Conservation (phyloP, 768 basidiomycete species). For the Suillus plorans region DNA sequence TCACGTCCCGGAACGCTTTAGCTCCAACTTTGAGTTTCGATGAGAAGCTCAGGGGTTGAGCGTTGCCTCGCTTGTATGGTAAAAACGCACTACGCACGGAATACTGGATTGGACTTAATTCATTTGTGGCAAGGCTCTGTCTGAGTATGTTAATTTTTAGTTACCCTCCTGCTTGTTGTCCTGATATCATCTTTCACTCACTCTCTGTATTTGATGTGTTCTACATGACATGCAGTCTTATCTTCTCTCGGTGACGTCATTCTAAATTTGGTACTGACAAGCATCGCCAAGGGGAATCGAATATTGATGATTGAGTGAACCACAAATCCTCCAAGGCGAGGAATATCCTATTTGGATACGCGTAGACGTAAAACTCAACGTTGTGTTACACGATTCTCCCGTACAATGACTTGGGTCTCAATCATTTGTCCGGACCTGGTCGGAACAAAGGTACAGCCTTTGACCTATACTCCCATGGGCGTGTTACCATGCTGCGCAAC, state of each 20-base stretch:
- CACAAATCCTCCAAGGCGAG: neutral
- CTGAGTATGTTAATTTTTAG: constrained; percentile 9
- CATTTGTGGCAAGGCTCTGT: neutral
- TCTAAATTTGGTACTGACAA: neutral
- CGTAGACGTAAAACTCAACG: neutral
- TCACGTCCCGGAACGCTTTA: constrained; percentile 73
- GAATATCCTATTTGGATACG: neutral
- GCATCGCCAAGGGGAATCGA: neutral
- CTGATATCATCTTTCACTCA: constrained; percentile 6
- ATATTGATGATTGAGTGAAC: neutral
- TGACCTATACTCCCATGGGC: neutral
- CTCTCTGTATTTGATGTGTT: neutral
- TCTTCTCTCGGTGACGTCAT: neutral
- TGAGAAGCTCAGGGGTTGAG: constrained; percentile 34
- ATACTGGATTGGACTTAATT: constrained; percentile 7
- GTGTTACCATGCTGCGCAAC: neutral
- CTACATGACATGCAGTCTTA: neutral
- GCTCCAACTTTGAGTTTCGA: constrained; percentile 85
- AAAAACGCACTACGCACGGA: constrained; percentile 7
- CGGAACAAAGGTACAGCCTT: neutral
- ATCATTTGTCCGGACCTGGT: neutral
- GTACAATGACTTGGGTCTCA: too few species aligned
- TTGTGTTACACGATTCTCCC: neutral
- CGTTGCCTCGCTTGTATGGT: constrained; percentile 1
- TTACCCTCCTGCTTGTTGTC: neutral